phyloP scores from a whole-genome alignment of 2,329 filamentous ascomycete species.

The Alternaria postmessia region DNA sequence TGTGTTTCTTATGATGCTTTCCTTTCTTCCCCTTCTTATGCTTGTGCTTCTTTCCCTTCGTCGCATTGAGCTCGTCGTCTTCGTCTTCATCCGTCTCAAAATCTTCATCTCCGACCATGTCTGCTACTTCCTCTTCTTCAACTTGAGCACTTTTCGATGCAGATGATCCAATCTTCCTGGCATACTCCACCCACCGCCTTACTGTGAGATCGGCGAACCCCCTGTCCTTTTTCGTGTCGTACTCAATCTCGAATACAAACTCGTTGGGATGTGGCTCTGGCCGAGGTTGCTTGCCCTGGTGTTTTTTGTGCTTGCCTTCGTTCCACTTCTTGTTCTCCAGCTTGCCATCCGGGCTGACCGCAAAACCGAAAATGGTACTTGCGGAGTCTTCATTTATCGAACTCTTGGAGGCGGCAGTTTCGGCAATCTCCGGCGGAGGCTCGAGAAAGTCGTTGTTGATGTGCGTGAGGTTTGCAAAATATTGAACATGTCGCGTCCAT shows the following conservation, averaged over 20 bases:
- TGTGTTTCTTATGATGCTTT: slow-evolving; percentile 53
- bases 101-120: slow-evolving; percentile 29
- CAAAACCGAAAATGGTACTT: slow-evolving; percentile 35
- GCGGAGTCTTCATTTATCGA: slow-evolving; percentile 21
- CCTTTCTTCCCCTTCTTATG: slow-evolving; percentile 64
- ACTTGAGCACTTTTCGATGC: slow-evolving; percentile 24
- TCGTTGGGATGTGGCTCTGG: slow-evolving; percentile 66
- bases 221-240: slow-evolving; percentile 80
- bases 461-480: slow-evolving; percentile 90
- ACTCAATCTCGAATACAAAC: slow-evolving; percentile 83
- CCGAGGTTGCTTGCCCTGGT: slow-evolving; percentile 57
- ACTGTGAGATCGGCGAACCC: slow-evolving; percentile 87
- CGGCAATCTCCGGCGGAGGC: slow-evolving; percentile 5
- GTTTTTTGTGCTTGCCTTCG: slow-evolving; percentile 70
- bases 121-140: slow-evolving; percentile 29
- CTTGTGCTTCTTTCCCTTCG: slow-evolving; percentile 55
- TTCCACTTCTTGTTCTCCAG: slow-evolving; percentile 62
- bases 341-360: slow-evolving; percentile 37
- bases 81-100: slow-evolving; percentile 29
- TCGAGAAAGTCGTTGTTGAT: slow-evolving; percentile 76
- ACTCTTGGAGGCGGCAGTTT: neutral
- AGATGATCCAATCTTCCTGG: slow-evolving; percentile 75
- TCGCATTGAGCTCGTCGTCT: slow-evolving; percentile 25
- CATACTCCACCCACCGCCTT: slow-evolving; percentile 78
- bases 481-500: slow-evolving; percentile 83